Evolutionary conservation across 2,329 filamentous ascomycete species (phyloP).

Genomic region (Colletotrichum orchidophilum): DNA sequence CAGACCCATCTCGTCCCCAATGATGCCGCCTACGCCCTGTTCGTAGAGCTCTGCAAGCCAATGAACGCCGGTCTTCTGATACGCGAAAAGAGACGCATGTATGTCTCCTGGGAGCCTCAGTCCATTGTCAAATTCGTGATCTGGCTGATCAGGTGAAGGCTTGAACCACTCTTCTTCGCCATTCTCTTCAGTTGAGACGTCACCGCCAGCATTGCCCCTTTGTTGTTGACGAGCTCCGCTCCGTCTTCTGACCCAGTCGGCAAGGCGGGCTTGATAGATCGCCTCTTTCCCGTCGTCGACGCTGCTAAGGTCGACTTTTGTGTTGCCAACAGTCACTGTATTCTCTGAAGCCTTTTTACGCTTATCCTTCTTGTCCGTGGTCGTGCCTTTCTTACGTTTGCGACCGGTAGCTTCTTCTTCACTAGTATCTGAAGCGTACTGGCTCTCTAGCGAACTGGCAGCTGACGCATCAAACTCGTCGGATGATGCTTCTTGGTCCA

Average conservation of each 20-base stretch:
- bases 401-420: constrained; percentile 51
- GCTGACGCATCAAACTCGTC: constrained; percentile 56
- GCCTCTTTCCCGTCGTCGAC: constrained; percentile 91
- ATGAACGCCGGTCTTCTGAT: constrained; percentile 95
- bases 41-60: constrained; percentile 95
- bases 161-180: constrained; percentile 78
- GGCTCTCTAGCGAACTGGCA: constrained; percentile 34
- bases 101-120: constrained; percentile 92
- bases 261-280: constrained; percentile 79
- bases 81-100: constrained; percentile 90
- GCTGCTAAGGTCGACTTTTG: constrained; percentile 59
- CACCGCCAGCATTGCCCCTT: constrained; percentile 41
- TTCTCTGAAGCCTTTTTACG: constrained; percentile 42
- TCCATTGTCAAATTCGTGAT: constrained; percentile 78
- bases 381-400: constrained; percentile 56
- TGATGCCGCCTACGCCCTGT: constrained; percentile 90
- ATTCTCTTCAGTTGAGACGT: constrained; percentile 53
- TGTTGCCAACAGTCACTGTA: constrained; percentile 40
- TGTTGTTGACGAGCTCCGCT: constrained; percentile 51
- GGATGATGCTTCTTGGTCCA: constrained; percentile 48
- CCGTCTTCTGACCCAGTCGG: constrained; percentile 74
- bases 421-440: constrained; percentile 45
- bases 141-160: constrained; percentile 83
- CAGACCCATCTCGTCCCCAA: constrained; percentile 99
- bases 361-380: constrained; percentile 37